These are phyloP conservation scores for Neurospora cerealis DNA, from an alignment of 495 filamentous ascomycete species.

Conservation along the genomic window DNA sequence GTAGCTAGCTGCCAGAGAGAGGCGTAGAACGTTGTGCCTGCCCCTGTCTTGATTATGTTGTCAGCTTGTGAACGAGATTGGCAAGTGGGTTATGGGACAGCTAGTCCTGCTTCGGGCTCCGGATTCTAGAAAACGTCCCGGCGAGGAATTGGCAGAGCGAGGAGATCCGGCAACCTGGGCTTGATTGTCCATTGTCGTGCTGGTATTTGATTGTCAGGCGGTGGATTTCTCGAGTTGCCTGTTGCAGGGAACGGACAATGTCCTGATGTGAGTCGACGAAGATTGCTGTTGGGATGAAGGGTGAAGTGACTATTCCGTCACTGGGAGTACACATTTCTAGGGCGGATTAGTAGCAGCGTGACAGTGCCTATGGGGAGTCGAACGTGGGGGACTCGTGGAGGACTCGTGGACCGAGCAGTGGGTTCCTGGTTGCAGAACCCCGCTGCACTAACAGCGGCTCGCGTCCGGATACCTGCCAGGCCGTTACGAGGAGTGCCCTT, in stretches of 20 bases:
- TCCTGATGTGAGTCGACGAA: not conserved
- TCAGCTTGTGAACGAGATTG: no score
- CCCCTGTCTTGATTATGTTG: no score
- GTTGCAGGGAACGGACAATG: not conserved
- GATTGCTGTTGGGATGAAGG: not conserved
- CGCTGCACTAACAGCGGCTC: not conserved
- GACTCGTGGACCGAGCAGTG: not conserved
- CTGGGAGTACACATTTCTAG: not conserved
- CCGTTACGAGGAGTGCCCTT: not conserved
- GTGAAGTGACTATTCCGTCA: not conserved
- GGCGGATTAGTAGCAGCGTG: not conserved
- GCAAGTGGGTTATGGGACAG: no score
- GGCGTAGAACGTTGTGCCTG: no score
- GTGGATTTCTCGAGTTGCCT: not conserved
- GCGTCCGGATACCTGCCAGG: not conserved
- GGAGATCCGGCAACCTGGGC: no score
- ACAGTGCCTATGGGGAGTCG: not conserved
- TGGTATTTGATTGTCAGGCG: no score
- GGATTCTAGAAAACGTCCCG: no score
- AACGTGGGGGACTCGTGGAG: not conserved
- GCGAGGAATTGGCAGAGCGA: not conserved
- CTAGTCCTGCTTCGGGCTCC: no score
- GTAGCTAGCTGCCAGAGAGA: no score
- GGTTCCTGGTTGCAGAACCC: no score
- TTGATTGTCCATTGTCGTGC: no score